Evolutionary conservation across 768 basidiomycete genomes (phyloP).

Genomic region (Boletus barrowsii): DNA sequence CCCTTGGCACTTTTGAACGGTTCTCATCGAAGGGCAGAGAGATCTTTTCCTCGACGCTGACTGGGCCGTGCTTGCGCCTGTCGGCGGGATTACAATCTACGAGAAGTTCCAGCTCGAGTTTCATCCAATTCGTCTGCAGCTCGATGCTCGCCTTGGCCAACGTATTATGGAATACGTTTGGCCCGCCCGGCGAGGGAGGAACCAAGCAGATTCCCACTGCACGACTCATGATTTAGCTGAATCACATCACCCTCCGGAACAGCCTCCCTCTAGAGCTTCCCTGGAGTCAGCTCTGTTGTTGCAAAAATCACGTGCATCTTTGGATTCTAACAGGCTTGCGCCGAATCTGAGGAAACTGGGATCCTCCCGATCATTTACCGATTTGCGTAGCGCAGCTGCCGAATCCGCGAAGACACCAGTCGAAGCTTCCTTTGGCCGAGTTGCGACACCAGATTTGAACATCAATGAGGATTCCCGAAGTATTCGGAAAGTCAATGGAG

Average conservation of each 20-base stretch:
- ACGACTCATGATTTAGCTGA: slow-evolving; percentile 9
- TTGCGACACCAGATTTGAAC: slow-evolving; percentile 15
- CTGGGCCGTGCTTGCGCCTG: slow-evolving; percentile 85
- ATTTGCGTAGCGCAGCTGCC: slow-evolving; percentile 49
- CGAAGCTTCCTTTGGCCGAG: slow-evolving; percentile 7
- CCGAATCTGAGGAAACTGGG: slow-evolving; percentile 52
- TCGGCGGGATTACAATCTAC: slow-evolving; percentile 90
- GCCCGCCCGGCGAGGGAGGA: slow-evolving; percentile 53
- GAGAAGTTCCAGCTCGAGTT: slow-evolving; percentile 77
- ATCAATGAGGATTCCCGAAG: slow-evolving; percentile 21
- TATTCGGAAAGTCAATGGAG: slow-evolving; percentile 16
- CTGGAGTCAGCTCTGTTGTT: slow-evolving; percentile 48
- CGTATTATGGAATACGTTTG: slow-evolving; percentile 88
- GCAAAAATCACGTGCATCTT: slow-evolving; percentile 29
- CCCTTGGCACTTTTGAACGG: neutral
- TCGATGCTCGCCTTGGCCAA: slow-evolving; percentile 79
- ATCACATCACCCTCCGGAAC: slow-evolving; percentile 19
- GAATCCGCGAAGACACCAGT: slow-evolving; percentile 27
- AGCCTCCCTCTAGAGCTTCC: slow-evolving; percentile 39
- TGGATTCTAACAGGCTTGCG: slow-evolving; percentile 33
- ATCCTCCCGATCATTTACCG: slow-evolving; percentile 67
- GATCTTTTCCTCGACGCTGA: slow-evolving; percentile 72
- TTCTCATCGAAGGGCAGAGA: slow-evolving; percentile 39
- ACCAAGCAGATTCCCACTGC: neutral
- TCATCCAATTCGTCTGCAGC: slow-evolving; percentile 82